These are phyloP conservation scores for Suhomyces chickasaworum DNA, from an alignment of 1,139 yeast species.

Conservation along the genomic window DNA sequence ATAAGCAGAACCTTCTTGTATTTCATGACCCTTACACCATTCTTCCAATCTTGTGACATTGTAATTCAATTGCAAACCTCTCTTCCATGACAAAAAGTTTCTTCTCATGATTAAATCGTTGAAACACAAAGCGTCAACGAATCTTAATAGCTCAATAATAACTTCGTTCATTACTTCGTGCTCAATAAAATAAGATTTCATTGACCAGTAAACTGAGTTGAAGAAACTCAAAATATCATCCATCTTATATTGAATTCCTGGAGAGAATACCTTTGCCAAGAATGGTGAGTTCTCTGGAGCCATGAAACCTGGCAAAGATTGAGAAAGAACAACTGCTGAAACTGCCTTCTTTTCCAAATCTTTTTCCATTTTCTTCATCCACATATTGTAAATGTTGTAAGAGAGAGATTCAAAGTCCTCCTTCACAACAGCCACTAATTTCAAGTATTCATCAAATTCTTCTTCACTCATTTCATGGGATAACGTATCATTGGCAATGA, in stretches of 20 bases:
- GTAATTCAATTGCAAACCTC: slow-evolving; percentile 95
- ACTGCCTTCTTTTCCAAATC: slow-evolving; percentile 89
- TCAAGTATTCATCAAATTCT: slow-evolving; percentile 88
- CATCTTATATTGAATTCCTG: slow-evolving; percentile 80
- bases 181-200: slow-evolving; percentile 90
- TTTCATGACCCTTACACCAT: slow-evolving; percentile 96
- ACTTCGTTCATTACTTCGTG: slow-evolving; percentile 84
- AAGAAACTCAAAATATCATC: slow-evolving; percentile 90
- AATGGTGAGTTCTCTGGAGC: slow-evolving; percentile 88
- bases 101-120: slow-evolving; percentile 95
- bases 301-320: slow-evolving; percentile 93
- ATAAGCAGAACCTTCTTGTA: slow-evolving; percentile 87
- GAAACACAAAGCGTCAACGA: slow-evolving; percentile 92
- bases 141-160: slow-evolving; percentile 77
- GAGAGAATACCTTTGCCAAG: slow-evolving; percentile 79
- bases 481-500: slow-evolving; percentile 77
- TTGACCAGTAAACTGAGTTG: slow-evolving; percentile 90
- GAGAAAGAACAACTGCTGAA: slow-evolving; percentile 91
- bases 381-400: slow-evolving; percentile 91
- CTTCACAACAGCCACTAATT: slow-evolving; percentile 86
- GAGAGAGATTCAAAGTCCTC: slow-evolving; percentile 93
- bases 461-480: slow-evolving; percentile 85
- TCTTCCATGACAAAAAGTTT: slow-evolving; percentile 94
- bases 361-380: slow-evolving; percentile 96
- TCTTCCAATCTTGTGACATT: slow-evolving; percentile 96